A percentile compares a stretch with the other conserved stretches of the same genome.
phyloP scores from a whole-genome alignment of 2,329 filamentous ascomycete species.

The Verticillium isaacii region DNA sequence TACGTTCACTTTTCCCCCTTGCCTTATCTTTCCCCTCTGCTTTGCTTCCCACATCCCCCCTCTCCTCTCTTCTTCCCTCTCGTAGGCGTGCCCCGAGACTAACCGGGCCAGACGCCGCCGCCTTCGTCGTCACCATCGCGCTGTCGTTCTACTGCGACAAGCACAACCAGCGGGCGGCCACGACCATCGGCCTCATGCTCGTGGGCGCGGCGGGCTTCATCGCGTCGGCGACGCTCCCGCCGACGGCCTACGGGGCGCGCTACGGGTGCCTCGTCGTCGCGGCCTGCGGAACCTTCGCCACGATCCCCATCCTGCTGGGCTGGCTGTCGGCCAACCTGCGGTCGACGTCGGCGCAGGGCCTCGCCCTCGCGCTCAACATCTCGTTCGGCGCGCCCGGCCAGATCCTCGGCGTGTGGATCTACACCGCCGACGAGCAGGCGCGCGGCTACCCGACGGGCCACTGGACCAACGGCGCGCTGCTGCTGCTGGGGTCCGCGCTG shows the following conservation, averaged over 20 bases:
- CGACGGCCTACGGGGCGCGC: conserved; percentile 48
- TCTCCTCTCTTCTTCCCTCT: no score
- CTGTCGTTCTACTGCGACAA: conserved; percentile 58
- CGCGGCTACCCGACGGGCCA: conserved; percentile 66
- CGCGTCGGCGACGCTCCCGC: conserved; percentile 51
- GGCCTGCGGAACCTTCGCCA: conserved; percentile 61
- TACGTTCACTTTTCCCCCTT: conserved; percentile 37
- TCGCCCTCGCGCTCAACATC: conserved; percentile 68
- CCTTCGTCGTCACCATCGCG: conserved; percentile 28
- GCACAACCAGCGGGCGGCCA: conserved; percentile 50
- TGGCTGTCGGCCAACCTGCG: conserved; percentile 66
- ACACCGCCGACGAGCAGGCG: conserved; percentile 57
- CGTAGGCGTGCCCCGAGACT: conserved; percentile 21
- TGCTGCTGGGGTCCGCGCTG: no score
- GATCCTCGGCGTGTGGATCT: conserved; percentile 71
- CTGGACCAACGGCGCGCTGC: conserved; percentile 46
- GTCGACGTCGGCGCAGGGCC: conserved; percentile 58
- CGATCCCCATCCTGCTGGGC: conserved; percentile 64
- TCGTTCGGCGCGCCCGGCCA: conserved; percentile 64
- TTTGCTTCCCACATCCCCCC: no score
- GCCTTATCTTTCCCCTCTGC: no score
- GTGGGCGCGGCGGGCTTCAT: conserved; percentile 49
- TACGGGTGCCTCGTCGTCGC: conserved; percentile 68
- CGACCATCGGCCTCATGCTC: neutral
- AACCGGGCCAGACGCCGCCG: neutral